Base-by-base conservation (phyloP, 371 early-diverging fungal species). In the Mortierella sp. region DNA sequence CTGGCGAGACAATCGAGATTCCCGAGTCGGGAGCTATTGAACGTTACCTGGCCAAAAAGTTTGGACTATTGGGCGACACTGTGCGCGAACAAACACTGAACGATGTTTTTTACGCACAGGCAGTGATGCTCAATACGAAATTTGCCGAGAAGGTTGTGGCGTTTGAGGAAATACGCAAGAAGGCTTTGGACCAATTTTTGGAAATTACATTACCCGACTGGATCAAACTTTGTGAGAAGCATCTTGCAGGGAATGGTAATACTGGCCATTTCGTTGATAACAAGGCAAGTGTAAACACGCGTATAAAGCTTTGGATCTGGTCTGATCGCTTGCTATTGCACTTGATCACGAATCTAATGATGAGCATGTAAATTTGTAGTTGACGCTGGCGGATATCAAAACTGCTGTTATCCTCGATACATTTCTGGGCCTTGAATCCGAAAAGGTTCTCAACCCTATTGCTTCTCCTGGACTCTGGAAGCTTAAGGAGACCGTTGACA, bases 1-100 rank as follows among this genome's bases (percentile, higher is more conserved):
- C 66, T 0, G 57, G 48, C 19, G 22, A 53, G 4, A 33, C 43
- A 8, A 33, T 66, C 33, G 73, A 40, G 38, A 62, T 72, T 21
- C 73, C 73, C 8, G 73, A 67, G 22, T 72, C 73, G 1, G 45
- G 43, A 10, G 73, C 73, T 24, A 72, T 67, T 10, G 73, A 72
- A 22, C 62, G 67, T 6, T 66, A 67, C 24, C 57, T 72, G 36
- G 66, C 62, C 63, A 15, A 19, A 15, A 67, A 67, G 55, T 67
- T 67, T 45, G 62, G 62, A 1, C 48, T 72, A 3, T 32, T 72
- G 53, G 72, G 72, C 36, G 63, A 72, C 32, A 72, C 55, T 15
- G 28, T 47, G 38, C 67, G 63, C 1, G 73, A 67, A 19, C 43
- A 72, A 55, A 58, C 57, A 22, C 22, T 72, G 57, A 66, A 55